These are phyloP conservation scores for Trametes cinnabarina DNA, from an alignment of 768 basidiomycete species.

Conservation along the genomic window DNA sequence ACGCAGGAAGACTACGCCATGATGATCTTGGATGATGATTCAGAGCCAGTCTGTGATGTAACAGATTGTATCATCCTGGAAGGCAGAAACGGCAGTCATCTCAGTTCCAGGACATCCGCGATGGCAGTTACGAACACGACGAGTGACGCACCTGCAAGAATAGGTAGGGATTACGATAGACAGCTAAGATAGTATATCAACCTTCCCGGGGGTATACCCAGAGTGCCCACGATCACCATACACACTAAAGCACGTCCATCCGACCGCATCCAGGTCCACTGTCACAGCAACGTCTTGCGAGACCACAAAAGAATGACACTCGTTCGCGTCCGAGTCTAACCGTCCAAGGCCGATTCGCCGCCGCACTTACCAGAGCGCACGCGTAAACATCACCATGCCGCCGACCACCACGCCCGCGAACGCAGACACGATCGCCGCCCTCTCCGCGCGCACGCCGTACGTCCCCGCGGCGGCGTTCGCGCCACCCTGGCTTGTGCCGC, in stretches of 20 bases:
- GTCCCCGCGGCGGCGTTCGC: not conserved
- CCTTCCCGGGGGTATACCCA: not conserved
- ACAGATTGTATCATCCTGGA: too few species aligned
- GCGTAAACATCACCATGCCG: not conserved
- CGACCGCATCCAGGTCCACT: too few species aligned
- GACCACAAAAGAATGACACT: not conserved
- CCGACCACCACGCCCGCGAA: not conserved
- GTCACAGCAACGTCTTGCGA: too few species aligned
- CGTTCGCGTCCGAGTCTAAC: too few species aligned
- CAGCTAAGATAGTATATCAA: not conserved
- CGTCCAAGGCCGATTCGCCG: too few species aligned
- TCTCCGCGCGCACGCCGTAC: not conserved
- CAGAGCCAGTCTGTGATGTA: too few species aligned
- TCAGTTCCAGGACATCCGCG: too few species aligned
- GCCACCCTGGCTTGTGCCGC: conserved; percentile 27
- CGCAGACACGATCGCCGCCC: not conserved
- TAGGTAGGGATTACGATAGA: not conserved
- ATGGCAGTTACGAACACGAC: not conserved
- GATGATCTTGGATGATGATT: too few species aligned
- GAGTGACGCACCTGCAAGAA: not conserved
- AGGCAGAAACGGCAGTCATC: too few species aligned
- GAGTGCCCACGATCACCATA: not conserved
- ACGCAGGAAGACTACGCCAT: too few species aligned
- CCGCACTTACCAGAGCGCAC: not conserved
- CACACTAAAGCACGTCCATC: not conserved